Conservation (phyloP, 179 eudicot genomes). For the Nepenthes alata region DNA sequence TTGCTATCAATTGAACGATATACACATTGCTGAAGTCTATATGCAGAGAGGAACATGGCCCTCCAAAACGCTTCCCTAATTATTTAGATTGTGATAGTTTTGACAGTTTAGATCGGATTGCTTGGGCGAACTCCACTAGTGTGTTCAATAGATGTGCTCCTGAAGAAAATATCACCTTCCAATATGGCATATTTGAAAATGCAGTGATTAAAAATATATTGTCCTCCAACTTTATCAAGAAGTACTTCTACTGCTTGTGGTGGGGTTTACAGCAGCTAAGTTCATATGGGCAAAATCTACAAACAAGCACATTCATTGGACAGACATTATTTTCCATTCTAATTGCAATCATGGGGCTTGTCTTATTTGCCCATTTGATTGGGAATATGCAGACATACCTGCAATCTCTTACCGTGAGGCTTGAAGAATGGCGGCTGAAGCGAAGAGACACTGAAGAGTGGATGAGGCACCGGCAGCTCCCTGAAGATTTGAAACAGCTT, state of each 20-base stretch:
- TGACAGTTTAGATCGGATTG: conserved; percentile 13
- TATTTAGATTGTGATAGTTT: conserved; percentile 52
- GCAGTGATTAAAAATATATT: conserved; percentile 65
- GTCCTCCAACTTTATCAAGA: conserved; percentile 51
- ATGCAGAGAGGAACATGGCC: conserved; percentile 41
- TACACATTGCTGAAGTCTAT: conserved; percentile 69
- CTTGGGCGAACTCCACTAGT: conserved; percentile 54
- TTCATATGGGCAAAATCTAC: conserved; percentile 82
- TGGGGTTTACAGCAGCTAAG: conserved; percentile 93
- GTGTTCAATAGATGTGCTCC: conserved; percentile 62
- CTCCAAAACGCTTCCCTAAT: conserved; percentile 35
- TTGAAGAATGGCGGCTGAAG: conserved; percentile 95
- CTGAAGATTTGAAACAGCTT: conserved; percentile 62
- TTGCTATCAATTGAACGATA: conserved; percentile 77
- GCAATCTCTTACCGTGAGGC: conserved; percentile 84
- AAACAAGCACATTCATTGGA: conserved; percentile 77
- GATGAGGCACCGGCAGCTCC: conserved; percentile 97
- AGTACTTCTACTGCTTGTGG: conserved; percentile 88
- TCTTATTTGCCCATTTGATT: conserved; percentile 83
- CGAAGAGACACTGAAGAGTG: conserved; percentile 96
- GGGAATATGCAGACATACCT: conserved; percentile 99
- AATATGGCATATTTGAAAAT: conserved; percentile 62
- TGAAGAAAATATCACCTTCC: conserved; percentile 24
- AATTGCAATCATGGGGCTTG: conserved; percentile 85
- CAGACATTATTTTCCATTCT: conserved; percentile 89